Evolutionary conservation across 192 early-diverging fungal genomes (phyloP).

Genomic region (Endogone sp.): DNA sequence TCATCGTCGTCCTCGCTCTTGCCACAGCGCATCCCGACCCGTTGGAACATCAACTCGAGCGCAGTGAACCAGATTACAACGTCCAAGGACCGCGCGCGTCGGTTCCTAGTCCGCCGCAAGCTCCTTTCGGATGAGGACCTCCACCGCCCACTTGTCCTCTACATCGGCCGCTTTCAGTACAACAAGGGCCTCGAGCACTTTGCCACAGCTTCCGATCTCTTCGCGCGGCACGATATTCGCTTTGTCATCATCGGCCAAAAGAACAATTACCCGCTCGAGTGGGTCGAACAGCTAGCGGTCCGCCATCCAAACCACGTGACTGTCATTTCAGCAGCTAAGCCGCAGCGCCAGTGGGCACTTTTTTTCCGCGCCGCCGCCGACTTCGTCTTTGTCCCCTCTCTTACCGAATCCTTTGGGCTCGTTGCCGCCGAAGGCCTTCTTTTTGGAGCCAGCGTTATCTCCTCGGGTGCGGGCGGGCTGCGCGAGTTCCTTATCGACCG

Average conservation of each 20-base stretch:
- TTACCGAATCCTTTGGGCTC: constrained; percentile 52
- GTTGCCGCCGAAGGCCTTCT: constrained; percentile 53
- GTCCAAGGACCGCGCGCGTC: constrained; percentile 44
- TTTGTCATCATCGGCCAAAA: constrained; percentile 53
- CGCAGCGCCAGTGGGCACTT: constrained; percentile 40
- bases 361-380: constrained; percentile 50
- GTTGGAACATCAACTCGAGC: not conserved
- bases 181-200: constrained; percentile 54
- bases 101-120: constrained; percentile 35
- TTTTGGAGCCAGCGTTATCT: constrained; percentile 49
- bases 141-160: constrained; percentile 38
- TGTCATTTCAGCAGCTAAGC: constrained; percentile 31
- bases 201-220: constrained; percentile 17
- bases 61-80: constrained; percentile 13
- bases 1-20: no score
- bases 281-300: constrained; percentile 26
- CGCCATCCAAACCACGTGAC: constrained; percentile 33
- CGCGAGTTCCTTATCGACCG: constrained; percentile 48
- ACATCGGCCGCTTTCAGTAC: constrained; percentile 53
- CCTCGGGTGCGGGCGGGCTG: constrained; percentile 46
- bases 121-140: constrained; percentile 33
- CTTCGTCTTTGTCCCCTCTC: constrained; percentile 45
- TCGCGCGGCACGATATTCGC: constrained; percentile 34
- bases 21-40: constrained; percentile 13
- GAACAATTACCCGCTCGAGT: constrained; percentile 43